Evolutionary conservation across 371 early-diverging fungal species (phyloP), one percentile per base, ranked within the genome.

Genomic region (Circinella umbellata): DNA sequence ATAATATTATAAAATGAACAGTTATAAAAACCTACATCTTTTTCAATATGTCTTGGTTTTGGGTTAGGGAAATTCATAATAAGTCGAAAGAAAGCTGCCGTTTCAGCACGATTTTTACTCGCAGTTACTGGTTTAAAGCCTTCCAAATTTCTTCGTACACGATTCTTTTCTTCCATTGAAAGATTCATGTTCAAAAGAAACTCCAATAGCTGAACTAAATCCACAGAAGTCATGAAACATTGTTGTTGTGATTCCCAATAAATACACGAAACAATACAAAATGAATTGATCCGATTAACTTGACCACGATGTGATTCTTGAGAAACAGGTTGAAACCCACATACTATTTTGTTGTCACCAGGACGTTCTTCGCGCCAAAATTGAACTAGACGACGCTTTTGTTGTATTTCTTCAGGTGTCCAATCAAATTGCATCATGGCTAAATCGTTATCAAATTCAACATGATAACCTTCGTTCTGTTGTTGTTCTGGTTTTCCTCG

Each of bases 1-100:
- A 27, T 27, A 27, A 27, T 27, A 27, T 27, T 27, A 27, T 27
- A 27, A 27, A 15, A 1, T 47, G 15, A 15, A 47, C 15, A 51
- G 8, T 14, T 6, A 51, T 17, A 51, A 51, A 5, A 51, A 51
- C 51, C 15, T 51, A 51, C 51, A 67, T 93, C 93, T 73, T 95
- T 95, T 74, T 94, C 94, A 66, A 94, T 94, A 71, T 94, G 93
- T 34, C 95, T 76, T 34, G 95, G 95, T 76, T 91, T 92, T 46
- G 95, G 94, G 70, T 89, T 86, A 0, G 90, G 88, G 69, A 91
- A 94, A 1, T 88, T 80, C 95, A 95, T 95, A 72, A 95, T 89
- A 34, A 87, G 73, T 72, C 89, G 90, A 80, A 91, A 95, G 68
- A 94, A 92, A 11, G 87, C 90, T 8, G 88, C 83, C 6, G 87